Conservation (phyloP, 2,329 filamentous ascomycete species). For the Colletotrichum melonis region DNA sequence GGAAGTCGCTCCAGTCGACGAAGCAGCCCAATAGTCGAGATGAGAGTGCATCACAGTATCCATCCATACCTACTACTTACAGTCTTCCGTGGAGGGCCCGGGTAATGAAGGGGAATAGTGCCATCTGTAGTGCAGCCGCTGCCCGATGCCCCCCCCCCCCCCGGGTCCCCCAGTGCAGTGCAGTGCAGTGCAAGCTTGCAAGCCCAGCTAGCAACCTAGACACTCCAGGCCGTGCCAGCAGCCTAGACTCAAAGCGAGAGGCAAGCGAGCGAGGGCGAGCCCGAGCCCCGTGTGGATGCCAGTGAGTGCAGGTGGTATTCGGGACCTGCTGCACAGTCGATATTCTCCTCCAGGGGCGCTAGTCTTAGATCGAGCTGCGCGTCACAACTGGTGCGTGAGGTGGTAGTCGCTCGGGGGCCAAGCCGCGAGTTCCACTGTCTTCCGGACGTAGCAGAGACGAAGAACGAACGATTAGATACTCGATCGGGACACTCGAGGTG, state of each 20-base stretch:
- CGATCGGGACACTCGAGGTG: conserved; percentile 19
- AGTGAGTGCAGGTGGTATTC: conserved; percentile 30
- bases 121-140: background rate
- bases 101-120: conserved; percentile 15
- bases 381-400: conserved; percentile 31
- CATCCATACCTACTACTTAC: background rate
- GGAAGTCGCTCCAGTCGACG: background rate
- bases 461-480: conserved; percentile 16
- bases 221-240: background rate
- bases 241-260: background rate
- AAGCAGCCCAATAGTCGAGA: conserved; percentile 15
- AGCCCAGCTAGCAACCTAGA: background rate
- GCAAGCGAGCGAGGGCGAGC: background rate
- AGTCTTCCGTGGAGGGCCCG: background rate
- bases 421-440: conserved; percentile 31
- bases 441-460: conserved; percentile 34
- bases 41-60: conserved; percentile 18
- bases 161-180: background rate
- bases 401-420: conserved; percentile 20
- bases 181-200: background rate
- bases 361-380: conserved; percentile 36
- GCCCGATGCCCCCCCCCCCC: background rate
- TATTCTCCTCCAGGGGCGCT: conserved; percentile 29
- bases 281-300: background rate
- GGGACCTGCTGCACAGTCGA: conserved; percentile 35